Conservation (phyloP, 2,329 filamentous ascomycete species). For the Zymoseptoria crescenta region DNA sequence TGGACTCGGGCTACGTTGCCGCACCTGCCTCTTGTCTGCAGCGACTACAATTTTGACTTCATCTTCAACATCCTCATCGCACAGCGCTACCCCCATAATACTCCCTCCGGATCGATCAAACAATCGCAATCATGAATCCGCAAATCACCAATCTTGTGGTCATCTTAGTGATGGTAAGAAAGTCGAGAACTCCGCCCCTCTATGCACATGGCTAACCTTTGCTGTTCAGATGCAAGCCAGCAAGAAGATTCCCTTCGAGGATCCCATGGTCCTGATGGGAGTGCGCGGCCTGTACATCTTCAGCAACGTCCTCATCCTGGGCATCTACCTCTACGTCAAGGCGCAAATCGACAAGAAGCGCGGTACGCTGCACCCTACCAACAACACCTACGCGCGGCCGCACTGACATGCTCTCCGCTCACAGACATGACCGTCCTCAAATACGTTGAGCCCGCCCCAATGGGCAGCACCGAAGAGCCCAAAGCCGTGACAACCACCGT, state of each 20-base stretch:
- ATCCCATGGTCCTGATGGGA: constrained; percentile 61
- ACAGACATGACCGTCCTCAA: constrained; percentile 94
- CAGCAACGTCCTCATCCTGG: constrained; percentile 75
- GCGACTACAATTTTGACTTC: background rate
- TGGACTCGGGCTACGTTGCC: background rate
- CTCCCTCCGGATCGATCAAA: background rate
- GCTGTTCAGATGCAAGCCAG: constrained; percentile 69
- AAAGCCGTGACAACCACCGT: constrained; percentile 96
- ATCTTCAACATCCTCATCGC: background rate
- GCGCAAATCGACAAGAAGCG: constrained; percentile 89
- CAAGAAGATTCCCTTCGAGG: constrained; percentile 91
- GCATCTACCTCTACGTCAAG: constrained; percentile 80
- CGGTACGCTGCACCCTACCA: constrained; percentile 50
- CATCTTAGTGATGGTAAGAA: constrained; percentile 69
- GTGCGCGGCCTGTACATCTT: constrained; percentile 59
- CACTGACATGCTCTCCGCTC: background rate
- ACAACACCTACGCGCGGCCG: background rate
- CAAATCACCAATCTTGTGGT: constrained; percentile 73
- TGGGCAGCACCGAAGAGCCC: constrained; percentile 88
- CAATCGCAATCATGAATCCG: constrained; percentile 26
- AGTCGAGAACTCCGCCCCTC: too few relatives aligned
- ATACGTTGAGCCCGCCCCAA: constrained; percentile 91
- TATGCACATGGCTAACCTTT: background rate
- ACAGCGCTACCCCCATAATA: background rate
- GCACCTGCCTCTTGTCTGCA: background rate